These are phyloP conservation scores for Exophiala aquamarina DNA, from an alignment of 2,329 filamentous ascomycete species.

Conservation along the genomic window DNA sequence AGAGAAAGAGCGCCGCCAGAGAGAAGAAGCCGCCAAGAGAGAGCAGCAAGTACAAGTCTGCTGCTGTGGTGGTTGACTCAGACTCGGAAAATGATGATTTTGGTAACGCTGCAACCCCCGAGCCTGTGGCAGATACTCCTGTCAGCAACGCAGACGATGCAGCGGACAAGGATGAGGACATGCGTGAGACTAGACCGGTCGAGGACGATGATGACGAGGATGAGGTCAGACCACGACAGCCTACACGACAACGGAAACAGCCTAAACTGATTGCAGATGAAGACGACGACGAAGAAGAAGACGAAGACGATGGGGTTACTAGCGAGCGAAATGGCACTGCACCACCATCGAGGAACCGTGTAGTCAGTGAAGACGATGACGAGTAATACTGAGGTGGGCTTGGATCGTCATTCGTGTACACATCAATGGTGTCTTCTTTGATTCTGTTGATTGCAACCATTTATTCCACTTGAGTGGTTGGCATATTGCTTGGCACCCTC, in stretches of 20 bases:
- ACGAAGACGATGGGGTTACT: constrained; percentile 18
- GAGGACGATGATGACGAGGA: constrained; percentile 24
- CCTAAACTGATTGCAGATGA: constrained; percentile 29
- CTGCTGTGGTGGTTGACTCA: constrained; percentile 78
- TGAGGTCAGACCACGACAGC: constrained; percentile 16
- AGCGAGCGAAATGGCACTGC: constrained; percentile 7
- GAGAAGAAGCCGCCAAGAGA: constrained; percentile 26
- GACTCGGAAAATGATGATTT: constrained; percentile 57
- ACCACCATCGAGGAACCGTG: constrained; percentile 1
- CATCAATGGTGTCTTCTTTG: too few relatives aligned
- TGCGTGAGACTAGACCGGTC: constrained; percentile 3
- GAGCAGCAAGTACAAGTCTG: constrained; percentile 75
- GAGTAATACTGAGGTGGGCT: constrained; percentile 9
- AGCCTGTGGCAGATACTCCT: constrained; percentile 19
- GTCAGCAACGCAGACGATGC: constrained; percentile 5
- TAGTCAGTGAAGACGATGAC: constrained; percentile 31
- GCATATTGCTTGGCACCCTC: too few relatives aligned
- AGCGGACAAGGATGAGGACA: constrained; percentile 20
- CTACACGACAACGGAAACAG: constrained; percentile 27
- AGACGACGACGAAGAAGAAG: constrained; percentile 30
- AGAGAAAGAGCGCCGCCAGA: constrained; percentile 46
- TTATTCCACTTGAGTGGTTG: too few relatives aligned
- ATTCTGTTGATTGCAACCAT: too few relatives aligned
- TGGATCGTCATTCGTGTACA: too few relatives aligned
- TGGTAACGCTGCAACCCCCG: constrained; percentile 21